A percentile compares a stretch with the other conserved stretches of the same genome.
phyloP scores from a whole-genome alignment of 331 rosid species.

The Rhamnella rubrinervis region DNA sequence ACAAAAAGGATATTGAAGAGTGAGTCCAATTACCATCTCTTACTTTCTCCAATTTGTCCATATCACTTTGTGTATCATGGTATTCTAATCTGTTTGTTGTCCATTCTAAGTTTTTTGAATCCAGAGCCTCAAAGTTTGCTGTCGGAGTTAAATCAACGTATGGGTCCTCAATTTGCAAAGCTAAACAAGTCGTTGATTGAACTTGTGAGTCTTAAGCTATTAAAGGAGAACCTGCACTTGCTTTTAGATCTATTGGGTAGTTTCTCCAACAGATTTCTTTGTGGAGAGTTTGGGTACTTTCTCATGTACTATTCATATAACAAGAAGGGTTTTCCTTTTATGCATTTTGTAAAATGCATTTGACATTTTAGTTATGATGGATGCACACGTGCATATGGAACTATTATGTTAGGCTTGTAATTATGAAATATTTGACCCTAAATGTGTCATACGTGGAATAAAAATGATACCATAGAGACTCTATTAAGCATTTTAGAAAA shows the following conservation, averaged over 20 bases:
- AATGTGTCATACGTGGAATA: too few species aligned
- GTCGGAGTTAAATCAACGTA: conserved; percentile 77
- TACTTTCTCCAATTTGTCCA: not conserved
- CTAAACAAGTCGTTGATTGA: conserved; percentile 89
- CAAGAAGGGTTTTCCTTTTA: too few species aligned
- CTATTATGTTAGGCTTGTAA: too few species aligned
- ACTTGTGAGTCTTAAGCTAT: conserved; percentile 33
- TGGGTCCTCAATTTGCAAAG: conserved; percentile 89
- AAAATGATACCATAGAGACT: too few species aligned
- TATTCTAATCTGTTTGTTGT: conserved; percentile 1
- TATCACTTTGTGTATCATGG: not conserved
- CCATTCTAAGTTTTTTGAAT: conserved; percentile 56
- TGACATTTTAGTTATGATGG: too few species aligned
- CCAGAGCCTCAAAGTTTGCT: conserved; percentile 71
- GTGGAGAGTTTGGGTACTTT: not conserved
- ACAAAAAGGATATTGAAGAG: conserved; percentile 78
- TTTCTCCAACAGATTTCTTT: not conserved
- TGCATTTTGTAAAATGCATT: too few species aligned
- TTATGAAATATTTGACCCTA: too few species aligned
- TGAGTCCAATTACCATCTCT: conserved; percentile 18
- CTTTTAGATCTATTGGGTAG: not conserved
- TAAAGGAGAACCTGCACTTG: not conserved
- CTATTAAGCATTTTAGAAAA: too few species aligned
- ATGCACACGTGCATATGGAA: too few species aligned
- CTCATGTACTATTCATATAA: too few species aligned